phyloP scores from a whole-genome alignment of 2,329 filamentous ascomycete species.

The Aspergillus cejpii region DNA sequence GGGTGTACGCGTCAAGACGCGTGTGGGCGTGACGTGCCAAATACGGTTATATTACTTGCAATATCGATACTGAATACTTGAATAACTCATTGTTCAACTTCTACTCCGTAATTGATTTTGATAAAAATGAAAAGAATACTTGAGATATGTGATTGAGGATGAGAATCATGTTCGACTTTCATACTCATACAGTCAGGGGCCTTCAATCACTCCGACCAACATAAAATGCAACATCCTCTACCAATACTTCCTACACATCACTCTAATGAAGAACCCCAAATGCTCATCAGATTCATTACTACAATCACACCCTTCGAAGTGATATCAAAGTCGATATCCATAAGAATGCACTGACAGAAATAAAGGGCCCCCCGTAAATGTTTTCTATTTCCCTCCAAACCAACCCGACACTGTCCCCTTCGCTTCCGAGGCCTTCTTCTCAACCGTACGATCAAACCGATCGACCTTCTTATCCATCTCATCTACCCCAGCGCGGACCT shows the following conservation, averaged over 20 bases:
- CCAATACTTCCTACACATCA: background rate
- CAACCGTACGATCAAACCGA: slow-evolving; percentile 74
- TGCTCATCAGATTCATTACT: background rate
- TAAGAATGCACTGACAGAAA: too few species aligned
- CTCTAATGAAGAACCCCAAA: too few species aligned
- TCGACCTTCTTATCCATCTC: slow-evolving; percentile 55
- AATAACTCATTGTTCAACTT: background rate
- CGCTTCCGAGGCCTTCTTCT: slow-evolving; percentile 69
- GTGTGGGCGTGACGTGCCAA: slow-evolving; percentile 13
- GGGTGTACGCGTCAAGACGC: slow-evolving; percentile 17
- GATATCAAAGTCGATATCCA: too few species aligned
- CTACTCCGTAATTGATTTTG: too few species aligned
- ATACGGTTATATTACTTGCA: slow-evolving; percentile 13
- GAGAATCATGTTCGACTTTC: too few species aligned
- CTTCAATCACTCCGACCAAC: slow-evolving; percentile 12
- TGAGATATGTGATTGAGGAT: too few species aligned
- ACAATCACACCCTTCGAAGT: too few species aligned
- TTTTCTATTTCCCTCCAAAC: slow-evolving; percentile 61
- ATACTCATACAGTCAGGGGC: too few species aligned
- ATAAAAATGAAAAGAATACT: background rate
- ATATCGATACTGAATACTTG: background rate
- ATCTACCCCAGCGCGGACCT: slow-evolving; percentile 39
- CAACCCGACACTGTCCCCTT: slow-evolving; percentile 79
- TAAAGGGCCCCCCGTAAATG: too few species aligned
- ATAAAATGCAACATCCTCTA: slow-evolving; percentile 9